Base-by-base conservation (phyloP, 345 rosid genomes). In the Salix arbutifolia region DNA sequence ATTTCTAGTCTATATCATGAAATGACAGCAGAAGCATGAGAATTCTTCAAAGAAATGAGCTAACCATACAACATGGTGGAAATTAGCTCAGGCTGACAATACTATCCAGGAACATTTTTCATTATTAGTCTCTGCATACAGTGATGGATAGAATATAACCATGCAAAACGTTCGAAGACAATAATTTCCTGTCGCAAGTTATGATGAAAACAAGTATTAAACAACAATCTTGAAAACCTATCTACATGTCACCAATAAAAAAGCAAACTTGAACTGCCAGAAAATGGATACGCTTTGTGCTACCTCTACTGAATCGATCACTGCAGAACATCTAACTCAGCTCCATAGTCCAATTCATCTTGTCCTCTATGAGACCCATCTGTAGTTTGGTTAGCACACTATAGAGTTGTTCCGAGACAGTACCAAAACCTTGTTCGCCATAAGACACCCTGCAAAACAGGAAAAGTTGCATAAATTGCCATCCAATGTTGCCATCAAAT, bases 361-460 rank as follows among this genome's bases (percentile, higher is more conserved):
- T 83, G 88, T 96, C 97, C 26, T 90, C 94, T 28, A 38, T 81
- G 28, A 91, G 91, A 71, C 98, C 98, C 99, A 96, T 93, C 85
- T 93, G 99, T 44, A 93, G 88, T 73, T 88, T 86, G 42, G 99
- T 92, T 67, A 96, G 92, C 74, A 76, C 86, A 1, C 89, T 85
- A 76, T 90, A 92, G 40, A 96, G 87, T 74, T 86, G 83, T 78
- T 90, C 77, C 2, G 96, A 80, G 17, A 91, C 90, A 1, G 78
- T 84, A 73, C 99, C 98, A 7, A 93, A 89, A 74, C 91, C 90
- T 19, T 86, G 91, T 69, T 83, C 83, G 48, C 84, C 91, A 21
- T 93, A 96, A 25, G 91, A 62, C 40, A 86, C 89, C 87, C 98
- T 95, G 89, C 84, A 79, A n/a, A 69, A 12, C 3, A 46, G 37